Evolutionary conservation across 2,329 filamentous ascomycete species (phyloP).

Genomic region (Diaporthe aspalathi): DNA sequence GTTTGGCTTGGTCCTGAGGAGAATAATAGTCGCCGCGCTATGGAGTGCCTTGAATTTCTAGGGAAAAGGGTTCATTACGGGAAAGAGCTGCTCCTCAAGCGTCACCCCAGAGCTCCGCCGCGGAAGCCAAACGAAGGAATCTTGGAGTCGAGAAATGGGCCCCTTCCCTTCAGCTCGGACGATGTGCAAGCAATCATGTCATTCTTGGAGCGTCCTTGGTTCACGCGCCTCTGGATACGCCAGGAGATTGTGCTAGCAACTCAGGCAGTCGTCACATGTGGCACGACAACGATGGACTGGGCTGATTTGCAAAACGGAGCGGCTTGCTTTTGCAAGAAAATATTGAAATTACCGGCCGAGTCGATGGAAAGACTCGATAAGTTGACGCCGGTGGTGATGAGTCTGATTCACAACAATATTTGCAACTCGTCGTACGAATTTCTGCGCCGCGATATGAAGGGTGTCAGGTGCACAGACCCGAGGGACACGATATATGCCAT

Average conservation of each 20-base stretch:
- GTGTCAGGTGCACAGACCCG: neutral
- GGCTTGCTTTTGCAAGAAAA: neutral
- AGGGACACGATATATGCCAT: neutral
- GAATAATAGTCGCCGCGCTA: neutral
- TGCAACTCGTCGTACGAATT: neutral
- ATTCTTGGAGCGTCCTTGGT: neutral
- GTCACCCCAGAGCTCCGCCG: neutral
- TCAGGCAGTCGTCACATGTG: neutral
- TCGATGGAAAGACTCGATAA: neutral
- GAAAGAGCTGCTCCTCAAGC: neutral
- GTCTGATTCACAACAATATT: neutral
- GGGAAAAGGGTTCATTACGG: neutral
- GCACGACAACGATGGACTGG: neutral
- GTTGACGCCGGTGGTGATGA: neutral
- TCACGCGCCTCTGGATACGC: neutral
- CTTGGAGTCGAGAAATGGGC: neutral
- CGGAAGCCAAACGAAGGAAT: neutral
- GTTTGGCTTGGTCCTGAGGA: neutral
- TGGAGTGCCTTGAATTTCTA: neutral
- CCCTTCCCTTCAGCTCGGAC: neutral
- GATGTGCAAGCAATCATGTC: neutral
- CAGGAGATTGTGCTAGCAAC: conserved; percentile 3
- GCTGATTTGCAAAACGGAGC: neutral
- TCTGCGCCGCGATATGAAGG: neutral
- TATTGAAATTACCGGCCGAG: neutral